Conservation (phyloP, 2,329 filamentous ascomycete species). For the Phyllosticta citribraziliensis region DNA sequence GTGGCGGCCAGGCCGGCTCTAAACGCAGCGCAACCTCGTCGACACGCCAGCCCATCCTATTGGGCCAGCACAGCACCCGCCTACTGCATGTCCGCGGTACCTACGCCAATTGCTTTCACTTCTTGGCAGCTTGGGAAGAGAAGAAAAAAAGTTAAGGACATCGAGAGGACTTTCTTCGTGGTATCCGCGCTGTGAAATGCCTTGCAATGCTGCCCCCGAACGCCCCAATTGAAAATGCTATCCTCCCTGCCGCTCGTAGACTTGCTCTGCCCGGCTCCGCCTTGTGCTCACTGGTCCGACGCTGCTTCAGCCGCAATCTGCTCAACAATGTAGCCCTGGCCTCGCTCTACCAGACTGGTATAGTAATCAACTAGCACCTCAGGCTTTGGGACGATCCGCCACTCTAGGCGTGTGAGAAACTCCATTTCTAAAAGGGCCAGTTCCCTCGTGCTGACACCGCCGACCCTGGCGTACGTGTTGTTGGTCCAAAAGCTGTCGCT, state of each 20-base stretch:
- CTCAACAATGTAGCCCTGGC: slow-evolving; percentile 47
- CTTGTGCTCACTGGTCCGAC: neutral
- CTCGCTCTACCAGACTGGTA: slow-evolving; percentile 65
- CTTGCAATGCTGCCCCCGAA: slow-evolving; percentile 10
- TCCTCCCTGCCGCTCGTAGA: neutral
- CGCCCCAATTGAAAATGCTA: slow-evolving; percentile 7
- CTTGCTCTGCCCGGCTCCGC: neutral
- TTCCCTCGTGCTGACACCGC: slow-evolving; percentile 82
- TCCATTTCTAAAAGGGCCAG: slow-evolving; percentile 87
- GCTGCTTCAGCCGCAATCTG: neutral
- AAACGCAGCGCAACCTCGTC: neutral
- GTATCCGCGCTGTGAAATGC: slow-evolving; percentile 11
- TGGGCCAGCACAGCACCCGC: slow-evolving; percentile 9
- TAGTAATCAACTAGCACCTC: slow-evolving; percentile 94
- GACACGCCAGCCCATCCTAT: neutral
- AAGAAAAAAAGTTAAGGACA: neutral
- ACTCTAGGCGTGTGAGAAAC: slow-evolving; percentile 84
- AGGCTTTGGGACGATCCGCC: slow-evolving; percentile 93
- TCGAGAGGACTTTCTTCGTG: neutral
- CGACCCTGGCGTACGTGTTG: slow-evolving; percentile 86
- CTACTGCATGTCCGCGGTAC: neutral
- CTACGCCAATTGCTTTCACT: neutral
- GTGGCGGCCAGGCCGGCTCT: neutral
- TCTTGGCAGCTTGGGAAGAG: neutral
- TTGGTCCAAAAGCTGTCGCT: slow-evolving; percentile 99